Conservation (phyloP, 2,329 filamentous ascomycete species). For the Pseudogymnoascus sp. region DNA sequence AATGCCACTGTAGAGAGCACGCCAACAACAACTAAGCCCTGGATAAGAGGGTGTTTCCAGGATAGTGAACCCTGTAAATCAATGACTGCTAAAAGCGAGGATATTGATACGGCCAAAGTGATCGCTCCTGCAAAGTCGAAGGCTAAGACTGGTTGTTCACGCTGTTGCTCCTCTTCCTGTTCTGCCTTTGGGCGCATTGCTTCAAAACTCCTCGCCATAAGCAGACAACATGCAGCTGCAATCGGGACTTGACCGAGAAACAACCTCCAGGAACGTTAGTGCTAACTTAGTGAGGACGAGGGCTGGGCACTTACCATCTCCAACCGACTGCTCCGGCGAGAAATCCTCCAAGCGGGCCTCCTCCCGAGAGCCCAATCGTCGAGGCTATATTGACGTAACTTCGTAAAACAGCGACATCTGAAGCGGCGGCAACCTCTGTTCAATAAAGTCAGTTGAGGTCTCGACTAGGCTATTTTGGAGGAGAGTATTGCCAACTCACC, state of each 20-base stretch:
- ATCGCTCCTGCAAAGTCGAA: slow-evolving; percentile 19
- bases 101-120: slow-evolving; percentile 16
- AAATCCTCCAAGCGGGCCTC: background rate
- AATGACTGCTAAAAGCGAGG: slow-evolving; percentile 17
- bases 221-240: slow-evolving; percentile 15
- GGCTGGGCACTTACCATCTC: background rate
- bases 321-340: slow-evolving; percentile 1
- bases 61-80: slow-evolving; percentile 16
- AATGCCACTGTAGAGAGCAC: slow-evolving; percentile 13
- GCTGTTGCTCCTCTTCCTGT: slow-evolving; percentile 1
- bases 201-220: slow-evolving; percentile 13
- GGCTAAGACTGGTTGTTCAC: slow-evolving; percentile 9
- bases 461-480: background rate
- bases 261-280: background rate
- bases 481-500: background rate
- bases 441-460: background rate
- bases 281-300: background rate
- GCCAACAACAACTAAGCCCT: slow-evolving; percentile 13
- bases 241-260: slow-evolving; percentile 5
- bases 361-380: slow-evolving; percentile 1
- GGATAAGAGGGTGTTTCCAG: slow-evolving; percentile 16
- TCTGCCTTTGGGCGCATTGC: slow-evolving; percentile 8
- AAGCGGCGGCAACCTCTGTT: background rate
- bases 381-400: slow-evolving; percentile 10
- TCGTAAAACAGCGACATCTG: slow-evolving; percentile 6